Evolutionary conservation across 768 basidiomycete genomes (phyloP).

Genomic region (Pluteus cervinus): DNA sequence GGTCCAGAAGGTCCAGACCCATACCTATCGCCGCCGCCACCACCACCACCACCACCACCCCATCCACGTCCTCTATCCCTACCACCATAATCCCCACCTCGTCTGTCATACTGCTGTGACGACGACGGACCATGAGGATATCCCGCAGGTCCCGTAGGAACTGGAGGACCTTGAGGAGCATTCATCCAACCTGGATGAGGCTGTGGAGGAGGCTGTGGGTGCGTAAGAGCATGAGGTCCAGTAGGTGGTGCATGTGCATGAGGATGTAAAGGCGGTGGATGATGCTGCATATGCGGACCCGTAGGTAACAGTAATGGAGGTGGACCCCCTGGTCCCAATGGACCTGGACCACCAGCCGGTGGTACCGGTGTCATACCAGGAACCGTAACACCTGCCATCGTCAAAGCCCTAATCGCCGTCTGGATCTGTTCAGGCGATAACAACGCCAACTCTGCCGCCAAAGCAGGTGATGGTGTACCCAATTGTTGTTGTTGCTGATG

Average conservation of each 20-base stretch:
- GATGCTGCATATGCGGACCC: too few species aligned
- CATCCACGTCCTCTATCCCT: constrained; percentile 8
- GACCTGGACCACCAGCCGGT: constrained; percentile 7
- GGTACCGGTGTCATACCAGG: constrained; percentile 16
- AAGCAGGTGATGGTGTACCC: constrained; percentile 27
- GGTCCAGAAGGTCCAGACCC: constrained; percentile 15
- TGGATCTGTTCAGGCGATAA: constrained; percentile 77
- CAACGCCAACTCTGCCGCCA: constrained; percentile 67
- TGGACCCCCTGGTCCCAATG: constrained; percentile 9
- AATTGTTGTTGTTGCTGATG: constrained; percentile 9
- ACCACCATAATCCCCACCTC: too few species aligned
- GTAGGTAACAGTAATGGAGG: constrained; percentile 9
- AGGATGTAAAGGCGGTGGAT: too few species aligned
- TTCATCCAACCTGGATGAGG: too few species aligned
- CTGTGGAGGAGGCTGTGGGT: too few species aligned
- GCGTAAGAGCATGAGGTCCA: constrained; percentile 16
- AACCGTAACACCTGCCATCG: constrained; percentile 25
- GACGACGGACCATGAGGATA: too few species aligned
- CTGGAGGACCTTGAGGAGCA: too few species aligned
- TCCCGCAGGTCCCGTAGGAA: constrained; percentile 20
- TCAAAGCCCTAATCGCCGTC: constrained; percentile 54
- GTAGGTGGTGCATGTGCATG: too few species aligned
- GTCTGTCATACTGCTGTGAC: too few species aligned
- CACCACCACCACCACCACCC: constrained; percentile 9
- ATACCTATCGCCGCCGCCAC: too few species aligned